phyloP scores from a whole-genome alignment of 2,329 filamentous ascomycete genomes.

The Coniochaeta ligniaria region DNA sequence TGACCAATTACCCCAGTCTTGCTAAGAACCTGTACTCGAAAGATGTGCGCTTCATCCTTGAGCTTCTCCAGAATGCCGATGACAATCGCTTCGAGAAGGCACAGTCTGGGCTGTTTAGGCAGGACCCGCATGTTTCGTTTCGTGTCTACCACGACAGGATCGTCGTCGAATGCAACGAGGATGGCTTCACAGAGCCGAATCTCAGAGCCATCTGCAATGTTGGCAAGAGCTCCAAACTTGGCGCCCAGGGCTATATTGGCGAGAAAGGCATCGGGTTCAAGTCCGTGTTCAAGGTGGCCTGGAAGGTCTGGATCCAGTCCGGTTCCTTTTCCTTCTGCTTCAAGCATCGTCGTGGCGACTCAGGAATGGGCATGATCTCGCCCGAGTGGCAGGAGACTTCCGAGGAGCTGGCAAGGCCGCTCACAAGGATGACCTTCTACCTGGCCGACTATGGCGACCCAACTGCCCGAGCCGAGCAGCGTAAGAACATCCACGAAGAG shows the following conservation, averaged over 20 bases:
- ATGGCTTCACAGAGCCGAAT: conserved; percentile 34
- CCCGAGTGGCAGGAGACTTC: conserved; percentile 28
- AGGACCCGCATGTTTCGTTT: conserved; percentile 25
- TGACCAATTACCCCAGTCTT: conserved; percentile 20
- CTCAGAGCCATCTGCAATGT: conserved; percentile 37
- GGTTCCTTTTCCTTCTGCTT: conserved; percentile 37
- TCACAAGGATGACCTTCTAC: conserved; percentile 30
- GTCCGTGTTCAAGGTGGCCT: conserved; percentile 39
- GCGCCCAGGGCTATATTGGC: conserved; percentile 34
- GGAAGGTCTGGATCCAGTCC: conserved; percentile 35
- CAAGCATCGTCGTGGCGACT: conserved; percentile 26
- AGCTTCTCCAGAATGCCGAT: conserved; percentile 48
- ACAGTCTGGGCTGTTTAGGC: neutral
- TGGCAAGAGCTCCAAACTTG: conserved; percentile 36
- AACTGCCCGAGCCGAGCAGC: conserved; percentile 7
- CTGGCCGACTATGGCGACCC: conserved; percentile 21
- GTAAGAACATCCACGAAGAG: conserved; percentile 22
- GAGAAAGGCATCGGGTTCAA: conserved; percentile 47
- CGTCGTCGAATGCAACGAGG: conserved; percentile 41
- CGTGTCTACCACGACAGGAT: conserved; percentile 27
- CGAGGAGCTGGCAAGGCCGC: conserved; percentile 5
- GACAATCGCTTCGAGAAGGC: conserved; percentile 34
- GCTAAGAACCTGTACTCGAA: conserved; percentile 33
- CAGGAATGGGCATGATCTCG: conserved; percentile 44
- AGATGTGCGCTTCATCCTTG: conserved; percentile 40